Evolutionary conservation across 1,284 basidiomycete species (phyloP).

Genomic region (Heimioporus punctisporus): DNA sequence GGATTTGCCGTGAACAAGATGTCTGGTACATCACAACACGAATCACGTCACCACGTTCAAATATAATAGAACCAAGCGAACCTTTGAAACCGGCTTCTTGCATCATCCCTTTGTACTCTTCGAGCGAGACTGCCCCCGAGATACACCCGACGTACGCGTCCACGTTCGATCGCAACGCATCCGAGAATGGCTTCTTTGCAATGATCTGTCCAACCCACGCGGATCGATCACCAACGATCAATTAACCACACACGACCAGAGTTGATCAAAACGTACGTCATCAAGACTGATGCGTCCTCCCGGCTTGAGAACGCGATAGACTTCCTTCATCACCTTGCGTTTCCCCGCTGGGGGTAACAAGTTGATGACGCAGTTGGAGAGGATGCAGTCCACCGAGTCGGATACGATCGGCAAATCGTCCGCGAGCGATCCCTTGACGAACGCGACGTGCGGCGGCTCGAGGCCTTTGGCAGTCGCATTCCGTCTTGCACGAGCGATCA

Average conservation of each 20-base stretch:
- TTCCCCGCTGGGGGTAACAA: conserved; percentile 45
- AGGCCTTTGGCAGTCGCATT: conserved; percentile 43
- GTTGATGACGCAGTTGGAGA: conserved; percentile 60
- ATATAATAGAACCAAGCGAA: conserved; percentile 22
- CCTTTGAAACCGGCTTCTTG: conserved; percentile 44
- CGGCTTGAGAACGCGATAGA: conserved; percentile 47
- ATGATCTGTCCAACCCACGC: no score
- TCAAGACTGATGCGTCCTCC: conserved; percentile 48
- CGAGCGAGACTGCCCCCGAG: conserved; percentile 40
- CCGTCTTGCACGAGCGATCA: conserved; percentile 46
- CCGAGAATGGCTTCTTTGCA: conserved; percentile 43
- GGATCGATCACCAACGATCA: no score
- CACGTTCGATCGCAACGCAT: conserved; percentile 41
- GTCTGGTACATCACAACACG: conserved; percentile 37
- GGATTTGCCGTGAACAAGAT: conserved; percentile 39
- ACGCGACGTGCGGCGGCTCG: conserved; percentile 46
- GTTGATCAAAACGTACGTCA: conserved; percentile 21
- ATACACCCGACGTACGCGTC: conserved; percentile 45
- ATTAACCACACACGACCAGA: no score
- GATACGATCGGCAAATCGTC: conserved; percentile 48
- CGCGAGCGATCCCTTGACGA: conserved; percentile 43
- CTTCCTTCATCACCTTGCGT: conserved; percentile 42
- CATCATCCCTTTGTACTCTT: conserved; percentile 40
- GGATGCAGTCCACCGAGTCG: conserved; percentile 50
- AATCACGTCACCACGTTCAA: not conserved